These are phyloP conservation scores for Terfezia claveryi DNA, from an alignment of 495 filamentous ascomycete species.

Conservation along the genomic window DNA sequence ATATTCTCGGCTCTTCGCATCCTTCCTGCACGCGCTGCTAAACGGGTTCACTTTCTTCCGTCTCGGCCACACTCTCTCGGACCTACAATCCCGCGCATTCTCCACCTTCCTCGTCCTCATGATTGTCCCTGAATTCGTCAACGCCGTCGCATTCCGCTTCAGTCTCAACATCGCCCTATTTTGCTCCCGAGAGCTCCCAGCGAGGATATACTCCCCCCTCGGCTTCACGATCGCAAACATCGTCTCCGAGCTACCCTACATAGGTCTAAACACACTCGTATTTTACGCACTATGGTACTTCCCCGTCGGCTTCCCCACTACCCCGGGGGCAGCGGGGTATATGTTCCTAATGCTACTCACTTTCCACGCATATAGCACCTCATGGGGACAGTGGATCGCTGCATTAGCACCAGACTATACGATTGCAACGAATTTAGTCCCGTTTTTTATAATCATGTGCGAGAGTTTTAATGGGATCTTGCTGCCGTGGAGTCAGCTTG, in stretches of 20 bases:
- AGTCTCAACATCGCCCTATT: slow-evolving; percentile 53
- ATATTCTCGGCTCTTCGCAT: slow-evolving; percentile 45
- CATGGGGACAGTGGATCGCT: slow-evolving; percentile 70
- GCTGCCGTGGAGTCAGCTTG: slow-evolving; percentile 34
- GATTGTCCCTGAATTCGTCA: slow-evolving; percentile 49
- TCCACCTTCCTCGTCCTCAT: slow-evolving; percentile 51
- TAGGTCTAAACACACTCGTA: slow-evolving; percentile 37
- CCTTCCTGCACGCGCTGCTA: slow-evolving; percentile 42
- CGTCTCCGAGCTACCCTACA: slow-evolving; percentile 53
- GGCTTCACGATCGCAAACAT: slow-evolving; percentile 60
- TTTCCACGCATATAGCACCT: slow-evolving; percentile 56
- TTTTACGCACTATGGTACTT: slow-evolving; percentile 70
- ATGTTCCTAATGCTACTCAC: slow-evolving; percentile 65
- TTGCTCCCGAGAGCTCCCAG: slow-evolving; percentile 54
- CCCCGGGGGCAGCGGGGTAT: slow-evolving; percentile 45
- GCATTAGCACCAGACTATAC: slow-evolving; percentile 62
- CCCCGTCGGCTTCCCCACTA: slow-evolving; percentile 44
- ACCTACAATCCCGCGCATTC: slow-evolving; percentile 69
- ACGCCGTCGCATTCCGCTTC: slow-evolving; percentile 59
- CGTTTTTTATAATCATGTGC: slow-evolving; percentile 66
- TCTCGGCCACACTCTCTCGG: slow-evolving; percentile 40
- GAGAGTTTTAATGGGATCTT: slow-evolving; percentile 56
- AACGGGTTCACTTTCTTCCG: slow-evolving; percentile 78
- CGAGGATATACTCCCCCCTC: slow-evolving; percentile 61
- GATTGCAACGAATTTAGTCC: slow-evolving; percentile 49